Evolutionary conservation across 1,284 basidiomycete genomes (phyloP).

Genomic region (Tylopilus sp.): DNA sequence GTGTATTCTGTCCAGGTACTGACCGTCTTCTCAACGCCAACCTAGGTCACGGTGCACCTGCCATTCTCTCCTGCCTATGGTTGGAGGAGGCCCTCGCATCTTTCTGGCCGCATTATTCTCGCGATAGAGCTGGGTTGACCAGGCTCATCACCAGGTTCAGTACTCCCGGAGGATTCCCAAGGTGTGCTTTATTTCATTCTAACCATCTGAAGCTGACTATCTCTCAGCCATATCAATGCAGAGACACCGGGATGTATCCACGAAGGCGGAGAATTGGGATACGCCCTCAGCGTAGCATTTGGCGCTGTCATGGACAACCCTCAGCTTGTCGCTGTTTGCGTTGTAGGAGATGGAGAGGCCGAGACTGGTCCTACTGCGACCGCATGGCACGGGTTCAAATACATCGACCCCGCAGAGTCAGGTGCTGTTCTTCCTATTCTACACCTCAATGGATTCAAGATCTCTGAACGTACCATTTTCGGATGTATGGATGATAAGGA

Average conservation of each 20-base stretch:
- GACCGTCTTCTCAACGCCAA: not conserved
- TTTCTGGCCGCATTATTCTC: slow-evolving; percentile 72
- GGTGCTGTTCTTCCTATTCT: slow-evolving; percentile 87
- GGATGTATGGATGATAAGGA: slow-evolving; percentile 90
- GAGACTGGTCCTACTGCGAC: slow-evolving; percentile 84
- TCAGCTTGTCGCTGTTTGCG: slow-evolving; percentile 72
- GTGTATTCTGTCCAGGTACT: not conserved
- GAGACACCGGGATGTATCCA: slow-evolving; percentile 86
- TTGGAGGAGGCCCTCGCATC: slow-evolving; percentile 73
- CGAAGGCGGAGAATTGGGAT: slow-evolving; percentile 89
- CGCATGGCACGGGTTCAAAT: slow-evolving; percentile 85
- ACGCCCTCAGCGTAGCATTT: slow-evolving; percentile 80
- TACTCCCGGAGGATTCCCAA: slow-evolving; percentile 64
- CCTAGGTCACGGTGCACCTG: slow-evolving; percentile 76
- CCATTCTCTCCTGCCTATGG: slow-evolving; percentile 76
- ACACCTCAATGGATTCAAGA: slow-evolving; percentile 84
- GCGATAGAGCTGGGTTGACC: slow-evolving; percentile 60
- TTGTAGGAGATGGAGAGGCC: slow-evolving; percentile 85
- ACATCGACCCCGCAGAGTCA: slow-evolving; percentile 86
- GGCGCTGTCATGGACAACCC: slow-evolving; percentile 88
- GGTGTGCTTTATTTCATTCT: slow-evolving; percentile 33
- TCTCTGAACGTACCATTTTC: slow-evolving; percentile 83
- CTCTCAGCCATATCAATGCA: slow-evolving; percentile 63
- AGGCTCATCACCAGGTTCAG: slow-evolving; percentile 65
- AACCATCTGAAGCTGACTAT: slow-evolving; percentile 1